Percentiles rank a stretch among this genome's conserved stretches.
phyloP scores from a whole-genome alignment of 2,329 filamentous ascomycete genomes.

The Ophiostoma himal-ulmi region DNA sequence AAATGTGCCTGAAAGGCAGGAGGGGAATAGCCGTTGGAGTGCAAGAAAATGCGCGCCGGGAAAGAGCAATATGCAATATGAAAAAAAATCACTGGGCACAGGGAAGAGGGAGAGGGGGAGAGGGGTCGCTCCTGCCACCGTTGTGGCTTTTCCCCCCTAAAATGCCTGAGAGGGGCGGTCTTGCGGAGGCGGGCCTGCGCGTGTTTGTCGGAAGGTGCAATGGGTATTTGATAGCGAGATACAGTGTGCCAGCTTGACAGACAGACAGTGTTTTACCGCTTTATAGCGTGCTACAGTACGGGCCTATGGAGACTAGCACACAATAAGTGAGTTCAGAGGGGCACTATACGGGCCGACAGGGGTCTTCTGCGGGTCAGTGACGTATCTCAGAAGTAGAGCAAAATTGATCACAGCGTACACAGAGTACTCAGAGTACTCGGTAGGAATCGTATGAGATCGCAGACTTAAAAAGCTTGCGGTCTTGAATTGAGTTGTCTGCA shows the following conservation, averaged over 20 bases:
- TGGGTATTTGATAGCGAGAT: neutral
- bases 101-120: slow-evolving; percentile 9
- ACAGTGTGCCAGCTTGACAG: slow-evolving; percentile 2
- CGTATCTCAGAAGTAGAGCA: slow-evolving; percentile 17
- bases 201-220: neutral
- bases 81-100: neutral
- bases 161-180: slow-evolving; percentile 2
- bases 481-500: neutral
- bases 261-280: neutral
- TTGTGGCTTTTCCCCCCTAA: neutral
- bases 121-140: slow-evolving; percentile 12
- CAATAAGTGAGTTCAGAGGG: neutral
- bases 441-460: neutral
- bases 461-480: neutral
- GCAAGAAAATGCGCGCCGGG: neutral
- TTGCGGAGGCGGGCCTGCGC: neutral
- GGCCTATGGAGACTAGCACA: neutral
- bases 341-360: slow-evolving; percentile 8
- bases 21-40: slow-evolving; percentile 6
- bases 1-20: slow-evolving; percentile 3
- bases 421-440: neutral
- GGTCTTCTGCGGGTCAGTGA: slow-evolving; percentile 20
- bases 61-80: neutral
- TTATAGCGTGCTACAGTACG: slow-evolving; percentile 10
- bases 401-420: neutral